Evolutionary conservation across 2,329 filamentous ascomycete species (phyloP).

Genomic region (Apiospora aurea): DNA sequence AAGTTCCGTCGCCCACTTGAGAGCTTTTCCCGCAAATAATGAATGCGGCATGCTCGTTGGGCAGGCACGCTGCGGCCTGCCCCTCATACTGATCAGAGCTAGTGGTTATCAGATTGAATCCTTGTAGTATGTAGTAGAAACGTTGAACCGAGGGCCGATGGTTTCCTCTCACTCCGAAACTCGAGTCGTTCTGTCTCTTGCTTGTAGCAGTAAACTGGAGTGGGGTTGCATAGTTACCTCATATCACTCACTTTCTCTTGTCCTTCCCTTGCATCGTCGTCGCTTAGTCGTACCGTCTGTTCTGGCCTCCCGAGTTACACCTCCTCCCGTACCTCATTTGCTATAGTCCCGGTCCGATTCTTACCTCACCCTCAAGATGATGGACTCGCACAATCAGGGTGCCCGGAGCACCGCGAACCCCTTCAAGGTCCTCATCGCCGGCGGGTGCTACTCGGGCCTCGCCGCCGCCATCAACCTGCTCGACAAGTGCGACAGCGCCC

Average conservation of each 20-base stretch:
- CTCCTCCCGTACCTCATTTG: neutral
- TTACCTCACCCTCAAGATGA: neutral
- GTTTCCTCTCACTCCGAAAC: neutral
- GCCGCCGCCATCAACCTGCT: conserved; percentile 71
- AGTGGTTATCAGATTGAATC: neutral
- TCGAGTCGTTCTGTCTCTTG: conserved; percentile 1
- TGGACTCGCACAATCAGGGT: conserved; percentile 18
- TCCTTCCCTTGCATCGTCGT: neutral
- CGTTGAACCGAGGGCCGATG: conserved; percentile 11
- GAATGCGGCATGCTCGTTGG: neutral
- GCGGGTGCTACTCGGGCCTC: conserved; percentile 77
- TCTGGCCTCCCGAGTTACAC: neutral
- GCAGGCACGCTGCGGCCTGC: neutral
- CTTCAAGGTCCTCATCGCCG: conserved; percentile 69
- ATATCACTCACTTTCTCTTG: neutral
- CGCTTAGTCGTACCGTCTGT: neutral
- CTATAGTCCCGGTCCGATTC: neutral
- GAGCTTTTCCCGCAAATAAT: neutral
- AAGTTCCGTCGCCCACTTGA: neutral
- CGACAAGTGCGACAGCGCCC: conserved; percentile 64
- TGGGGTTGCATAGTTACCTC: conserved; percentile 14
- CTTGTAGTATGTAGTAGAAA: neutral
- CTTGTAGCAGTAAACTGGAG: neutral
- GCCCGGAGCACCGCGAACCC: conserved; percentile 37
- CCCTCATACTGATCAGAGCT: neutral